A percentile compares a stretch with the other conserved stretches of the same genome.
Conservation (phyloP, 805 yeast genomes). For the Ogataea parapolymorpha region DNA sequence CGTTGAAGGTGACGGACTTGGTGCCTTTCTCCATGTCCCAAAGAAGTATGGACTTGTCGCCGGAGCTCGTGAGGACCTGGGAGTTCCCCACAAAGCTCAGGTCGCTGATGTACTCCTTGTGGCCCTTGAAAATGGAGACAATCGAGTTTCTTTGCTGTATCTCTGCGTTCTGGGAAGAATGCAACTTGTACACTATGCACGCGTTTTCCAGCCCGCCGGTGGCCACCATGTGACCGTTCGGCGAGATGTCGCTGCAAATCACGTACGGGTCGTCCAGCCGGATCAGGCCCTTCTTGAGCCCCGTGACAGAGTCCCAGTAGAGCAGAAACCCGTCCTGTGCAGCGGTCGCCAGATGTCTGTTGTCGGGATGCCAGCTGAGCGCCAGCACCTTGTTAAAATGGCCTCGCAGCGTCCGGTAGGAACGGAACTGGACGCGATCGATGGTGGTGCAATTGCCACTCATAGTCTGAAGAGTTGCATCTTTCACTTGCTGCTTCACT, state of each 20-base stretch:
- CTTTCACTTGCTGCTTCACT: constrained; percentile 27
- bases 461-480: constrained; percentile 27
- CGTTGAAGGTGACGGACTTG: constrained; percentile 51
- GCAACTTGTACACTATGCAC: constrained; percentile 62
- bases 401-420: constrained; percentile 44
- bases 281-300: constrained; percentile 67
- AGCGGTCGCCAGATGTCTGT: constrained; percentile 60
- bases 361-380: constrained; percentile 66
- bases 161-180: constrained; percentile 6
- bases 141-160: constrained; percentile 24
- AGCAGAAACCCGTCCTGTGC: constrained; percentile 86
- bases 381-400: constrained; percentile 74
- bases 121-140: constrained; percentile 66
- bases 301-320: constrained; percentile 77
- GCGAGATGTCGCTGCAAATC: constrained; percentile 68
- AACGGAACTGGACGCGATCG: constrained; percentile 12
- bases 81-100: constrained; percentile 61
- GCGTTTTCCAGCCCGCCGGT: constrained; percentile 81
- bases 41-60: constrained; percentile 72
- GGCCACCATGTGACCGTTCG: constrained; percentile 63
- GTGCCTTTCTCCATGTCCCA: constrained; percentile 76
- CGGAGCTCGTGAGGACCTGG: constrained; percentile 65
- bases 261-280: constrained; percentile 78
- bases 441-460: constrained; percentile 22
- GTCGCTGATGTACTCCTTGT: constrained; percentile 76